These are phyloP conservation scores for Rutstroemia sydowiana DNA, from an alignment of 2,329 filamentous ascomycete species.

Conservation along the genomic window DNA sequence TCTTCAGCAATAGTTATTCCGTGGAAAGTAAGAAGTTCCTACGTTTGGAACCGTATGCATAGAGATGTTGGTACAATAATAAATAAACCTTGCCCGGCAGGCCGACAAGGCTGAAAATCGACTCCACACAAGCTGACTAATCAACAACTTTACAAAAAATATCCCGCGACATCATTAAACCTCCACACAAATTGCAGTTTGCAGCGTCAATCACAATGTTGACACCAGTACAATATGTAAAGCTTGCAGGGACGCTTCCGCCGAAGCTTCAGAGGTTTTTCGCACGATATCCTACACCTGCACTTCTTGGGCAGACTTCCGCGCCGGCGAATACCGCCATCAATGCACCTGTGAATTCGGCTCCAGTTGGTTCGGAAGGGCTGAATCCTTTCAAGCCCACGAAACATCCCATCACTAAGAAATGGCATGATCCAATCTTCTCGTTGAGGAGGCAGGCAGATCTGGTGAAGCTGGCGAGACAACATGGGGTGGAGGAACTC, in stretches of 20 bases:
- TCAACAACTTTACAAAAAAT: too few species aligned
- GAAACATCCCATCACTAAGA: slow-evolving; percentile 70
- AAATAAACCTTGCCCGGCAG: background rate
- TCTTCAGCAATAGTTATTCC: background rate
- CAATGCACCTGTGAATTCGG: slow-evolving; percentile 30
- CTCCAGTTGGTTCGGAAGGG: slow-evolving; percentile 35
- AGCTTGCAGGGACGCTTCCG: slow-evolving; percentile 66
- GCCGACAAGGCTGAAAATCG: slow-evolving; percentile 7
- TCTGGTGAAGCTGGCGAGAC: slow-evolving; percentile 74
- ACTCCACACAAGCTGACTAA: background rate
- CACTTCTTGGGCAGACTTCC: slow-evolving; percentile 43
- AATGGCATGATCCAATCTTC: slow-evolving; percentile 76
- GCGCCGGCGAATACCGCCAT: slow-evolving; percentile 18
- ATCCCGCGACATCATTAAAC: too few species aligned
- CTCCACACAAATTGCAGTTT: slow-evolving; percentile 9
- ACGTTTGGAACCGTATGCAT: background rate
- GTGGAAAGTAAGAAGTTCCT: background rate
- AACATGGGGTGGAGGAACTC: slow-evolving; percentile 73
- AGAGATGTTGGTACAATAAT: slow-evolving; percentile 4
- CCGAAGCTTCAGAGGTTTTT: slow-evolving; percentile 78
- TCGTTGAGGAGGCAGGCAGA: slow-evolving; percentile 85
- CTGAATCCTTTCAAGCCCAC: slow-evolving; percentile 66
- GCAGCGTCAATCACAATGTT: slow-evolving; percentile 15
- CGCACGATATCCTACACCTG: slow-evolving; percentile 73
- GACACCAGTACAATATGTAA: slow-evolving; percentile 28